Evolutionary conservation across 352 stramenopile genomes (phyloP), one percentile per base, ranked within the genome.

Genomic region (Phytophthora vignae): DNA sequence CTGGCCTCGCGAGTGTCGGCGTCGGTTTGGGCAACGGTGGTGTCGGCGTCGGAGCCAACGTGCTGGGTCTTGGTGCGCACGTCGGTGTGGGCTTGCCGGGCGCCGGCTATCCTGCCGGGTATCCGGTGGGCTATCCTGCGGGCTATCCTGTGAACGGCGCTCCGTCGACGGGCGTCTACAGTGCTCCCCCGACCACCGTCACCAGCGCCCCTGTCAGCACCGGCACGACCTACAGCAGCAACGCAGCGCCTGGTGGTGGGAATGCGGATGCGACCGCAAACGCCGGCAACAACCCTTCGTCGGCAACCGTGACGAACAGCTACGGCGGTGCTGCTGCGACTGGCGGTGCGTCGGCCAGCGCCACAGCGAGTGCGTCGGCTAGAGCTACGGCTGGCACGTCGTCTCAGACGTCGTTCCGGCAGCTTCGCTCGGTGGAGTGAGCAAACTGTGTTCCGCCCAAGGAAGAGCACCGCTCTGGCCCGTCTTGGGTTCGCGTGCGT

Each of bases 21-120:
- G 56, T 63, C 4, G 56, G 56, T n/a, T 31, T 42, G 5, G 44
- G 27, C 22, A 46, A 46, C 38, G 38, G 38, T 15, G 46, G n/a
- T 8, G 46, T 53, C 17, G 40, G 57, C 25, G 56, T 63, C 15
- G 56, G 56, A 6, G 56, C 44, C 42, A 55, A 55, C 40, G 42
- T 64, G 17, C 25, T 54, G 11, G 58, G 42, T 7, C n/a, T 55
- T 9, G 42, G 27, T 19, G 19, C 49, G 19, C 9, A 29, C 21
- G 57, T 64, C 25, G 44, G 57, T 17, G 25, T 55, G 25, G 42
- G 40, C 5, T 42, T 46, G 7, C 36, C 42, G 7, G 33, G 42
- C 42, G 57, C 36, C 4, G 27, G 27, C 27, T 31, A 31, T 31
- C 36, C 27, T 31, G 27, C 27, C 25, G 25, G 25, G n/a, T n/a